phyloP scores from a whole-genome alignment of 2,329 filamentous ascomycete genomes.

The Pseudogymnoascus sp. region DNA sequence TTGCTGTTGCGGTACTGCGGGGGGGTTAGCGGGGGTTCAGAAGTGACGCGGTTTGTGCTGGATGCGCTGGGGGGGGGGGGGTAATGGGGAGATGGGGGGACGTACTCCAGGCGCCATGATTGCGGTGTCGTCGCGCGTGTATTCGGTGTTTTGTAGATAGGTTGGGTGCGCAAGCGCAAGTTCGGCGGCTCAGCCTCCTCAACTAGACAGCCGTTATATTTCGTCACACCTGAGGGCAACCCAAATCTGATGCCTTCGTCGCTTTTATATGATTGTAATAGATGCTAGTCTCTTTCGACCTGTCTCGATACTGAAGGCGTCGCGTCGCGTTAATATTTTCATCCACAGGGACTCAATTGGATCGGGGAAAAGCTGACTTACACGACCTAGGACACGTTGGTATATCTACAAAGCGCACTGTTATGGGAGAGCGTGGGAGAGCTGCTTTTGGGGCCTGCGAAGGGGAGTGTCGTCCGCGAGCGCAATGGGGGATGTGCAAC shows the following conservation, averaged over 20 bases:
- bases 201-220: not conserved
- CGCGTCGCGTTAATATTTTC: not conserved
- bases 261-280: not conserved
- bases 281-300: not conserved
- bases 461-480: not conserved
- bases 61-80: not conserved
- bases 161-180: not conserved
- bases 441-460: not conserved
- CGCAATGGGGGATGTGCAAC: not conserved
- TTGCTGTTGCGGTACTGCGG: not conserved
- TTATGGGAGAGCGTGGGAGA: not conserved
- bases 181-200: not conserved
- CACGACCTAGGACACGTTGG: not conserved
- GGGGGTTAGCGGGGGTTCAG: not conserved
- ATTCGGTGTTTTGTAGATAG: not conserved
- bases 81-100: not conserved
- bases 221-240: not conserved
- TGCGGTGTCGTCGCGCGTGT: not conserved
- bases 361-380: not conserved
- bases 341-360: not conserved
- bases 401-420: not conserved
- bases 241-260: not conserved
- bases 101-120: slow-evolving; percentile 7
- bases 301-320: not conserved
- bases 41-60: not conserved